These are phyloP conservation scores for Arthroderma sp. DNA, from an alignment of 2,329 filamentous ascomycete genomes.

Conservation along the genomic window DNA sequence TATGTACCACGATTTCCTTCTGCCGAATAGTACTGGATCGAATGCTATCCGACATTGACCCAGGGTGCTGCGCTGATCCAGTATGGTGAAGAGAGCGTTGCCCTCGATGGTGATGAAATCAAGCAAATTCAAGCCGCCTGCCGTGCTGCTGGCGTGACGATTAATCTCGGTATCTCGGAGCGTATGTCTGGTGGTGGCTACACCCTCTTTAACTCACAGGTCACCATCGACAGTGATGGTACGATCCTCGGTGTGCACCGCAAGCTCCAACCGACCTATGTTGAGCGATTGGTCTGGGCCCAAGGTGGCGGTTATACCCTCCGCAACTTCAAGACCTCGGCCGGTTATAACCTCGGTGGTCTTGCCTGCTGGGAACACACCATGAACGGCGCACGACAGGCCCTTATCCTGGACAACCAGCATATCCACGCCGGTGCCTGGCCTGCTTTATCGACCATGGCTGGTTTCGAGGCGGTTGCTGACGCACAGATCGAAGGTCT, in stretches of 20 bases:
- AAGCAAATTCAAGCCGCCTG: conserved; percentile 21
- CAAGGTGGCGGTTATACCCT: conserved; percentile 22
- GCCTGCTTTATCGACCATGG: conserved; percentile 17
- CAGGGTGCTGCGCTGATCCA: conserved; percentile 20
- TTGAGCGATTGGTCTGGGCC: conserved; percentile 23
- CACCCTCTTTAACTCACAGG: conserved; percentile 25
- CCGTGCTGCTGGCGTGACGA: conserved; percentile 18
- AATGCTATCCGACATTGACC: conserved; percentile 24
- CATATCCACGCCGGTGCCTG: conserved; percentile 20
- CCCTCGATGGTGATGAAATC: conserved; percentile 20
- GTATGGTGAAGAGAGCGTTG: conserved; percentile 24
- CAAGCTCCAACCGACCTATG: conserved; percentile 25
- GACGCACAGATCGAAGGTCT: conserved; percentile 35
- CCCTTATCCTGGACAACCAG: conserved; percentile 21
- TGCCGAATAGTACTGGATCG: conserved; percentile 18
- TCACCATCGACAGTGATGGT: conserved; percentile 22
- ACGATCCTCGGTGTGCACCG: conserved; percentile 24
- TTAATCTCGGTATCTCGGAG: conserved; percentile 24
- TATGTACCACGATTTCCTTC: background rate
- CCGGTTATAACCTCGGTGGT: conserved; percentile 23
- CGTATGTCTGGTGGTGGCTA: conserved; percentile 19
- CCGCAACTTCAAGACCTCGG: conserved; percentile 17
- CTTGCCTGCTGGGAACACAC: conserved; percentile 27
- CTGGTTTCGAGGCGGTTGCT: conserved; percentile 29
- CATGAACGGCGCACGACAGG: conserved; percentile 26